Evolutionary conservation across 331 rosid genomes (phyloP).

Genomic region (Dryas integrifolia): DNA sequence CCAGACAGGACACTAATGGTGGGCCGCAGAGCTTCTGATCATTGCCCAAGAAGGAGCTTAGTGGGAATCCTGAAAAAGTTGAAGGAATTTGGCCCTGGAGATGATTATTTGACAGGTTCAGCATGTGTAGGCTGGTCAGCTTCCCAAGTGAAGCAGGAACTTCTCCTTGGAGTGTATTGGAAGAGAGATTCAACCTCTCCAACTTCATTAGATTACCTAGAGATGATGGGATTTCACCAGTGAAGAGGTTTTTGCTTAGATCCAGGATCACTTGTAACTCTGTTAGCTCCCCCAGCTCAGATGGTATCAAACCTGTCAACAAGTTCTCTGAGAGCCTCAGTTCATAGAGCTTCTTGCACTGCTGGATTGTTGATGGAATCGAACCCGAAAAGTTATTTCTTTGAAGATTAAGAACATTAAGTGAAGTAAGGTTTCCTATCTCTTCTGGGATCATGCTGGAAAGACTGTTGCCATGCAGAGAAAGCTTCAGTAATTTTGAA

Average conservation of each 20-base stretch:
- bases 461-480: slow-evolving; percentile 42
- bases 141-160: slow-evolving; percentile 64
- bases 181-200: slow-evolving; percentile 80
- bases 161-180: slow-evolving; percentile 65
- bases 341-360: slow-evolving; percentile 73
- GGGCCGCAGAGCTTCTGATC: slow-evolving; percentile 58
- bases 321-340: slow-evolving; percentile 77
- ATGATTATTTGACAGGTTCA: slow-evolving; percentile 75
- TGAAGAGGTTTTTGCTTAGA: slow-evolving; percentile 59
- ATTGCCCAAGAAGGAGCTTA: slow-evolving; percentile 70
- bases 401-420: slow-evolving; percentile 63
- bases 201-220: slow-evolving; percentile 74
- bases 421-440: slow-evolving; percentile 55
- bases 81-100: slow-evolving; percentile 74
- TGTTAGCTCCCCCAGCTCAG: slow-evolving; percentile 59
- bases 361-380: slow-evolving; percentile 47
- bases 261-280: slow-evolving; percentile 86
- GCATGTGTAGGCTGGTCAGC: slow-evolving; percentile 75
- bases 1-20: slow-evolving; percentile 57
- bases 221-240: slow-evolving; percentile 73
- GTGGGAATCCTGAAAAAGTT: slow-evolving; percentile 63
- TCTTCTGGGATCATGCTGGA: slow-evolving; percentile 45
- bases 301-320: slow-evolving; percentile 60
- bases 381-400: slow-evolving; percentile 42
- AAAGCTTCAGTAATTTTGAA: slow-evolving; percentile 48